phyloP scores from a whole-genome alignment of 192 early-diverging fungal genomes.

The Paraglomus occultum region DNA sequence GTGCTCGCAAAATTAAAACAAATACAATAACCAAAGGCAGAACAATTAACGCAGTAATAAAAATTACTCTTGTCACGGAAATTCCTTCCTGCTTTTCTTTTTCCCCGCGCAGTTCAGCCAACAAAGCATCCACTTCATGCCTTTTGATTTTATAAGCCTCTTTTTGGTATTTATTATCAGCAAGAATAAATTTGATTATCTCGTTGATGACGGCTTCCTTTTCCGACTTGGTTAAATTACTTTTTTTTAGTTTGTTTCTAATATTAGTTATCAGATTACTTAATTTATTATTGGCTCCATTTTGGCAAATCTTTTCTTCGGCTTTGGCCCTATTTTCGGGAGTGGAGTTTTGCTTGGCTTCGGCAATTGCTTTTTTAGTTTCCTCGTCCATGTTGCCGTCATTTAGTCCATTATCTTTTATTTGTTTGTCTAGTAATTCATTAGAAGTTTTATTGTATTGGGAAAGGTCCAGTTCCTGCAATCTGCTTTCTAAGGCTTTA shows the following conservation, averaged over 20 bases:
- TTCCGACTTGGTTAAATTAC: not conserved
- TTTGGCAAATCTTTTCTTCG: too few species aligned
- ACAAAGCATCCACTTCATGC: not conserved
- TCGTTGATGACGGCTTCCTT: not conserved
- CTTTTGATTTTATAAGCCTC: not conserved
- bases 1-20: not conserved
- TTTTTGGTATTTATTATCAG: not conserved
- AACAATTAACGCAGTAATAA: slow-evolving; percentile 2
- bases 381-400: too few species aligned
- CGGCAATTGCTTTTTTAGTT: too few species aligned
- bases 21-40: not conserved
- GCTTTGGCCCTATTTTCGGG: too few species aligned
- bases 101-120: not conserved
- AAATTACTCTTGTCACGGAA: not conserved
- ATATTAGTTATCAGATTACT: too few species aligned
- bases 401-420: too few species aligned
- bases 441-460: too few species aligned
- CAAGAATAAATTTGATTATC: not conserved
- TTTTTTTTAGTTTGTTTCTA: not conserved
- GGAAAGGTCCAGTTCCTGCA: too few species aligned
- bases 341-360: too few species aligned
- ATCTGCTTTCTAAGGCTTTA: too few species aligned
- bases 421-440: too few species aligned
- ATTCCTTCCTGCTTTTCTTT: not conserved
- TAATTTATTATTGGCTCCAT: too few species aligned